Base-by-base conservation (phyloP, 495 filamentous ascomycete species). In the Podospora conica region DNA sequence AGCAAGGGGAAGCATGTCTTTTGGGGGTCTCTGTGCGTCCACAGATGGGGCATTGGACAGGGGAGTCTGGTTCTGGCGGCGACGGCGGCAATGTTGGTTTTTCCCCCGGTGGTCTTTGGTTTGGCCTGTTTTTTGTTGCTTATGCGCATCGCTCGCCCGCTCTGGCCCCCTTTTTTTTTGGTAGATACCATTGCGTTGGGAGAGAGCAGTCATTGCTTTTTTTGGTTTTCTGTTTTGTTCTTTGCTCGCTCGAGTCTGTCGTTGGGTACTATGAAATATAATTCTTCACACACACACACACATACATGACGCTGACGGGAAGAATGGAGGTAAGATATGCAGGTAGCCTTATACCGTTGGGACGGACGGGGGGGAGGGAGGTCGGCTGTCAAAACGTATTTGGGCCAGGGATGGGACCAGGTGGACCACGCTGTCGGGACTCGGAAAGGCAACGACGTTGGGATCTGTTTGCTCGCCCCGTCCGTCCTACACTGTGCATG, bases 101-200 rank as follows among this genome's bases (percentile, higher is more conserved):
- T 57, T 6, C 22, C 15, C 22, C 33, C 33, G 33, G 33, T 57
- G 55, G 55, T 56, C 24, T 57, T 57, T 23, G 55, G 22, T 27
- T 24, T 57, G 55, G 23, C 25, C 55, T 25, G 22, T 57, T 23
- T 61, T 48, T 21, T 53, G 9, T 9, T 22, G 5, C 15, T 7
- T 22, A 20, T 55, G 22, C 55, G 12, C 55, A 57, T 24, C 28
- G 9, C 28, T 55, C 55, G 31, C 15, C 55, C 4, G 53, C 53
- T n/a, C 4, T 63, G 12, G 18, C 12, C n/a, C n/a, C n/a, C n/a
- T 24, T 6, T 53, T 3, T n/a, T 63, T 15, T 12, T 55, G 27
- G 61, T 63, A 56, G 55, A 63, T 63, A 63, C n/a, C 48, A 55
- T 61, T 11, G 40, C 31, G 48, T 21, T 15, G n/a, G n/a, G n/a